Base-by-base conservation (phyloP, 1,284 basidiomycete genomes). In the Mycena citricolor region DNA sequence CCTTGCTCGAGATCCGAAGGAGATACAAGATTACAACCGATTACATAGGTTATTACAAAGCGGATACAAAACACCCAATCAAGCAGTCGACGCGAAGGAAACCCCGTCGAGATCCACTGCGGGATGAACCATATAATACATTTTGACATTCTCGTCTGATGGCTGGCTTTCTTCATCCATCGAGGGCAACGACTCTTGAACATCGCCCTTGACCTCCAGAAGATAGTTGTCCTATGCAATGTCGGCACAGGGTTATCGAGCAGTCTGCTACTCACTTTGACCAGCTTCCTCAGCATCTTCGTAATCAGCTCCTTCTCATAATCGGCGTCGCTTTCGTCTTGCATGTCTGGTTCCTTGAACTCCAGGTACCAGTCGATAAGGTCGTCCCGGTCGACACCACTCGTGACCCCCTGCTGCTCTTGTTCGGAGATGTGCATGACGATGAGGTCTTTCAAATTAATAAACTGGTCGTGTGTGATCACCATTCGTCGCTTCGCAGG, bases 311-410 rank as follows among this genome's bases (percentile, higher is more conserved):
- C 88, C 57, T 85, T 87, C 70, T 99, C 91, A 55, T 89, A 85
- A 57, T 97, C 92, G n/a, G 97, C 70, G 60, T 95, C 87, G 43
- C 94, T 92, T 12, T 93, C 76, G 36, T 86, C 83, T 51, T 88
- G 81, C 35, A 98, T 73, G 53, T 93, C 86, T 25, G 76, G 72
- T 66, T 99, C 97, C 64, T 82, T 86, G 51, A 81, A 70, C 69
- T 99, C 94, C 40, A 99, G 77, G 64, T 98, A 99, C 94, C 94
- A 97, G 63, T 97, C 90, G 49, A 97, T 86, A 33, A 99, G 75
- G 59, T 94, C 93, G 52, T 94, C 90, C 37, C 85, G 76, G 61
- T 93, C 88, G 19, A 97, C 69, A 8, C 94, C 94, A n/a, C n/a
- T n/a, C 35, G 70, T 76, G 17, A 85, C 85, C 1, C 80, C 86